Evolutionary conservation across 2,329 filamentous ascomycete species (phyloP).

Genomic region (Chaetomium sp.): DNA sequence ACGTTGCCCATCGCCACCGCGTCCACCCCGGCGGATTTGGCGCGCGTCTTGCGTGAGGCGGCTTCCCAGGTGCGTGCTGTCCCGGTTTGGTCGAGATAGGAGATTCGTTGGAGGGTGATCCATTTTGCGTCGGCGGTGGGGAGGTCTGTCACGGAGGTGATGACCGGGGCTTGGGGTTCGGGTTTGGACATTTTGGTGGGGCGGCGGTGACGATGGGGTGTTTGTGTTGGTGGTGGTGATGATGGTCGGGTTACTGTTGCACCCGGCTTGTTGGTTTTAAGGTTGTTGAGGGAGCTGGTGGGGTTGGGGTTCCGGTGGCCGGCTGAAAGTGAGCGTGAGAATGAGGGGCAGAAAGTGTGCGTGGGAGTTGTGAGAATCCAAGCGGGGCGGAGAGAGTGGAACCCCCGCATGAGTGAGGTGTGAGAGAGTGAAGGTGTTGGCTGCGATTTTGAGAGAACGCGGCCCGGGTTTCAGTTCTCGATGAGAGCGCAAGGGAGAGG

Average conservation of each 20-base stretch:
- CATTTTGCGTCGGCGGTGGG: conserved; percentile 56
- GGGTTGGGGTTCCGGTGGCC: neutral
- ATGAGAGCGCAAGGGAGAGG: neutral
- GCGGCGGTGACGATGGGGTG: neutral
- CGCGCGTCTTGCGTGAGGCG: conserved; percentile 58
- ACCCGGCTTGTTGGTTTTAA: neutral
- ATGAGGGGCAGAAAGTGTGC: conserved; percentile 6
- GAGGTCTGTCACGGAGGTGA: conserved; percentile 52
- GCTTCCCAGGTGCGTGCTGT: conserved; percentile 61
- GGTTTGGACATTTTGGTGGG: conserved; percentile 42
- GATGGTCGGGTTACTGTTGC: neutral
- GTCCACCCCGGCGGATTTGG: conserved; percentile 54
- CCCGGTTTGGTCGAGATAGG: conserved; percentile 60
- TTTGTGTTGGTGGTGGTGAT: neutral
- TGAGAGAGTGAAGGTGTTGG: neutral
- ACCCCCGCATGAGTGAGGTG: conserved; percentile 16
- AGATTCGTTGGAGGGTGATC: conserved; percentile 58
- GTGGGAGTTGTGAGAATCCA: neutral
- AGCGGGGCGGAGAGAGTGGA: conserved; percentile 20
- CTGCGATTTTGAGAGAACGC: neutral
- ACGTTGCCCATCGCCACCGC: conserved; percentile 65
- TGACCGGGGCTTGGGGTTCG: conserved; percentile 46
- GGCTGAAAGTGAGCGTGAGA: conserved; percentile 6
- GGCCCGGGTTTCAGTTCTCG: no score
- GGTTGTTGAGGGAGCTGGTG: neutral